Conservation (phyloP, 192 early-diverging fungal species). For the Backusella australiensis region DNA sequence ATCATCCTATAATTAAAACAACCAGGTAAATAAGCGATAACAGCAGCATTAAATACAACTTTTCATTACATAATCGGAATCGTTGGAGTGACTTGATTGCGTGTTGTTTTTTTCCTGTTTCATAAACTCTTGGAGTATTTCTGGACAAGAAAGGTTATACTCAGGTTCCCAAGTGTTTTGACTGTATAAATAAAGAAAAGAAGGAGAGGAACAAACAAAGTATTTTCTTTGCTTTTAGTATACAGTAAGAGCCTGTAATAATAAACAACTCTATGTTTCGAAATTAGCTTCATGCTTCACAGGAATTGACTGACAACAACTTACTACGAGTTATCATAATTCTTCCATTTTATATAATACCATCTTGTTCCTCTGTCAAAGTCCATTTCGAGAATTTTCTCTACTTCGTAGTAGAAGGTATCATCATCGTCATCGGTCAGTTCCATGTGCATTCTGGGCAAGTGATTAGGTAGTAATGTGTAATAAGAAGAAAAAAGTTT, state of each 20-base stretch:
- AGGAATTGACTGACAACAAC: background rate
- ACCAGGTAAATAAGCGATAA: background rate
- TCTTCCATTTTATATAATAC: slow-evolving; percentile 13
- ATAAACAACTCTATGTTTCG: background rate
- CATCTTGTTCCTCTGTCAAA: background rate
- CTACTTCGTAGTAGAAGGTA: slow-evolving; percentile 12
- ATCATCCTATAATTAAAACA: background rate
- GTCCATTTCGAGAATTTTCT: background rate
- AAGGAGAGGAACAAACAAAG: no score
- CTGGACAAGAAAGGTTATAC: background rate
- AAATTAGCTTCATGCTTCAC: background rate
- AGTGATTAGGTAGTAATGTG: background rate
- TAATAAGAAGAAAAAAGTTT: background rate
- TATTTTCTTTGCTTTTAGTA: background rate
- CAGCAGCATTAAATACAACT: background rate
- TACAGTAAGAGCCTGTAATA: background rate
- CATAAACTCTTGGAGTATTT: background rate
- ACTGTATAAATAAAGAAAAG: background rate
- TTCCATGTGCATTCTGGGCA: background rate
- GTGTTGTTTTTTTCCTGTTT: background rate
- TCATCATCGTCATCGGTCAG: slow-evolving; percentile 3
- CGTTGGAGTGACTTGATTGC: background rate
- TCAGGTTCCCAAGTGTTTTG: slow-evolving; percentile 15
- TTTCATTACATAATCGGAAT: background rate
- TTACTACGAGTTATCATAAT: slow-evolving; percentile 5